Evolutionary conservation across 345 rosid species (phyloP).

Genomic region (Anacardium occidentale): DNA sequence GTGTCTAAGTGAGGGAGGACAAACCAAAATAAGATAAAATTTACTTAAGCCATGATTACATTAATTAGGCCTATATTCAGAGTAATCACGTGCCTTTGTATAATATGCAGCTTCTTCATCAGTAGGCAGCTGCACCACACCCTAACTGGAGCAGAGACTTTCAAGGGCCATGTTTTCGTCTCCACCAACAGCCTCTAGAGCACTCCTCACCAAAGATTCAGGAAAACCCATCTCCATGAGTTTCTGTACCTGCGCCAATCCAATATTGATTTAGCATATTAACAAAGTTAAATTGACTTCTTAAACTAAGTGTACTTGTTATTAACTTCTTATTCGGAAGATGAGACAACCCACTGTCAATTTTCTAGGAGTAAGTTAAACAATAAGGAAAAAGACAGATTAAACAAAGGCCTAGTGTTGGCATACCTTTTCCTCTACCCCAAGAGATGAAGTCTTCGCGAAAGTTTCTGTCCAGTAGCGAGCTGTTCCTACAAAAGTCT

Average conservation of each 20-base stretch:
- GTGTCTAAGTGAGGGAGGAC: background rate
- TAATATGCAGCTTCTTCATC: background rate
- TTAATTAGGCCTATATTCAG: conserved; percentile 8
- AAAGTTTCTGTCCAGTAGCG: conserved; percentile 97
- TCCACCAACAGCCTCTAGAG: conserved; percentile 79
- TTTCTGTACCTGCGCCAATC: conserved; percentile 59
- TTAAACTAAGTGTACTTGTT: background rate
- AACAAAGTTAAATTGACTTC: background rate
- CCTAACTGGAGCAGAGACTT: conserved; percentile 72
- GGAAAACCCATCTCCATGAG: conserved; percentile 97
- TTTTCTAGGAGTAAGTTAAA: background rate
- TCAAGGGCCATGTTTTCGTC: conserved; percentile 98
- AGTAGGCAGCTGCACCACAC: conserved; percentile 8
- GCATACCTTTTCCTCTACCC: conserved; percentile 85
- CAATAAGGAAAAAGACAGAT: background rate
- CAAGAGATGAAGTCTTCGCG: conserved; percentile 76
- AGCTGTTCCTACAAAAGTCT: conserved; percentile 85
- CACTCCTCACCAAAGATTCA: conserved; percentile 69
- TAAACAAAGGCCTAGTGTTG: background rate
- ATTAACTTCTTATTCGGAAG: too few relatives aligned
- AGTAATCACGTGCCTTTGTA: conserved; percentile 5
- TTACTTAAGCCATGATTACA: background rate
- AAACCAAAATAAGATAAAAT: background rate
- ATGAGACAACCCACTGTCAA: background rate
- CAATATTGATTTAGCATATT: conserved; percentile 17